Evolutionary conservation across 805 yeast species (phyloP), one percentile per base, ranked within the genome.

Genomic region (Candida coleopterorum): DNA sequence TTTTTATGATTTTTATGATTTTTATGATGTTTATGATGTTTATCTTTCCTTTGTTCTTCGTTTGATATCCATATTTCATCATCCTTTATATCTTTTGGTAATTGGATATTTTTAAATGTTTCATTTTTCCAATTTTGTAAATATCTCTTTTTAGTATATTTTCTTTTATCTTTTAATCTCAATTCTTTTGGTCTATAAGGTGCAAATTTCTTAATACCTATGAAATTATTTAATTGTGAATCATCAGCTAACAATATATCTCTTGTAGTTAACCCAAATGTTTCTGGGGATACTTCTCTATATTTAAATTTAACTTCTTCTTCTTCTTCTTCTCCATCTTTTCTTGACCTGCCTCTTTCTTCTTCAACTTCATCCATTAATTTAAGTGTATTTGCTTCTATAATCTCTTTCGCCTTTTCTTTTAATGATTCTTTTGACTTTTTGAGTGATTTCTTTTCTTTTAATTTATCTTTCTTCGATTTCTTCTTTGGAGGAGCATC

Each of bases 201-300:
- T 0, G 97, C 97, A 47, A 93, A 79, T 59, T 89, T 89, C 68
- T 90, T 90, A 50, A 93, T 65, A 16, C 96, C 93, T 40, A 88
- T 81, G 51, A 72, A 88, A 39, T 80, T 82, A 60, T 93, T 93
- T 58, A 93, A 70, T 33, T 82, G 84, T 42, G 74, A 71, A 56
- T 93, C 98, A 52, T 85, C 90, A 10, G 98, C 98, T 40, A 86
- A 64, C 37, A 93, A 68, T 32, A 93, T 93, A 50, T 93, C 98
- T 44, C 93, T 72, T 0, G 93, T 74, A 0, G 85, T 71, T 33
- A 93, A 70, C 9, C 97, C 97, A 62, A 76, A 93, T 8, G 88
- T 66, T 52, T 93, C 97, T 7, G 98, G 97, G 1, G 96, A 88
- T 4, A 93, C 97, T 49, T 88, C 95, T 50, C 97, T 76, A 56